Evolutionary conservation across 148 eudicot species (phyloP), one percentile per base, ranked within the genome.

Genomic region (Nepenthes mirabilis): DNA sequence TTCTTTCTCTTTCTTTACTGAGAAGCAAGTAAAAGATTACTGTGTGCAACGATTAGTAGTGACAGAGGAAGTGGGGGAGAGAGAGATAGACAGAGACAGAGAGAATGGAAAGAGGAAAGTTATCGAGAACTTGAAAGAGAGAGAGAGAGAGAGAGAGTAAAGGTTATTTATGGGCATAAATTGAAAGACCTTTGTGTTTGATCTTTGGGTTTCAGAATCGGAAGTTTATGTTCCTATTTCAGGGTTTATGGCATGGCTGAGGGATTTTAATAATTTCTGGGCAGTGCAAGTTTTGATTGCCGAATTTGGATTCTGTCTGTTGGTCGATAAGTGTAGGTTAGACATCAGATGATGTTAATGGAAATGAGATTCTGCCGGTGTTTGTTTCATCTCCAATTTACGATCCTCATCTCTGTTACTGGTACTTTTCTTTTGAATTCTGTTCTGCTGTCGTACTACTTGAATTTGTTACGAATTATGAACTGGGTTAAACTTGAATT

Each of bases 311-410:
- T 53, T 51, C 58, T 58, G 12, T 37, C 5, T 52, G 12, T 9
- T 33, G 13, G 32, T 49, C 65, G 69, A 48, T 53, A 60, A 47
- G 65, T 59, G 51, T 65, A 48, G 59, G 66, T 37, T 54, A 40
- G 57, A 14, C 12, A 47, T 65, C 32, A 33, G 65, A 36, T 55
- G 5, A 7, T 33, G 36, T 14, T 37, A 37, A 59, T 36, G 53
- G 65, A 52, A 9, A 60, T 65, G 74, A 70, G 51, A 55, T 37
- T 59, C 35, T 60, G 33, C 45, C 8, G 45, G 56, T 6, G 34
- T 53, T 56, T 60, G 50, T 52, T 47, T 58, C 52, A 43, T 54
- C 11, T 59, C 14, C 40, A 63, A 48, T 54, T 59, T 60, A 54
- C 65, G 51, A 50, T 70, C 57, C 40, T 65, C 47, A 48, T 57